Conservation (phyloP, 257 asterid genomes). For the Nicotiana benthamiana region DNA sequence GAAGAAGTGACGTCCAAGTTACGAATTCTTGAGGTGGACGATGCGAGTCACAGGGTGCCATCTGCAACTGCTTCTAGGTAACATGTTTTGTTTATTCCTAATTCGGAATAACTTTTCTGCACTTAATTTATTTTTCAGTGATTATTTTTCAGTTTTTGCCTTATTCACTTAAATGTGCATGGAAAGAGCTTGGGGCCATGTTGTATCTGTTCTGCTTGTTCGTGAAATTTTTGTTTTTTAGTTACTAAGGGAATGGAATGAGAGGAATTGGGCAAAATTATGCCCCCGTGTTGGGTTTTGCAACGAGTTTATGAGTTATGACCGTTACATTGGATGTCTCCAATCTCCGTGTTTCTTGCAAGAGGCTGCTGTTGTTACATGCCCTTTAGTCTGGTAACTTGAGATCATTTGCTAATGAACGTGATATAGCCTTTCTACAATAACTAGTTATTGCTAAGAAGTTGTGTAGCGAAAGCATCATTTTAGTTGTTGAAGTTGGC, state of each 20-base stretch:
- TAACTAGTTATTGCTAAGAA: neutral
- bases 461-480: neutral
- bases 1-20: neutral
- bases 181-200: neutral
- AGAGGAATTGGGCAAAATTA: neutral
- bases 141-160: neutral
- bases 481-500: neutral
- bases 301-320: neutral
- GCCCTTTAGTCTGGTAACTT: too few species aligned
- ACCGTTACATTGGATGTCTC: neutral
- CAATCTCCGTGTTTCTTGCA: neutral
- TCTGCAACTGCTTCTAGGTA: constrained; percentile 12
- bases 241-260: too few species aligned
- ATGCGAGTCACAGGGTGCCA: neutral
- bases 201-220: neutral
- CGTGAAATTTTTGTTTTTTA: too few species aligned
- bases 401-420: too few species aligned
- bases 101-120: neutral
- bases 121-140: neutral
- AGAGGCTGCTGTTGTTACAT: too few species aligned
- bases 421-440: neutral
- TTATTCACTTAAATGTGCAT: neutral
- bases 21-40: neutral
- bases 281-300: neutral
- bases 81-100: neutral